Percentiles rank a stretch among this genome's conserved stretches.
Conservation (phyloP, 768 basidiomycete species). For the Auricularia sp. region DNA sequence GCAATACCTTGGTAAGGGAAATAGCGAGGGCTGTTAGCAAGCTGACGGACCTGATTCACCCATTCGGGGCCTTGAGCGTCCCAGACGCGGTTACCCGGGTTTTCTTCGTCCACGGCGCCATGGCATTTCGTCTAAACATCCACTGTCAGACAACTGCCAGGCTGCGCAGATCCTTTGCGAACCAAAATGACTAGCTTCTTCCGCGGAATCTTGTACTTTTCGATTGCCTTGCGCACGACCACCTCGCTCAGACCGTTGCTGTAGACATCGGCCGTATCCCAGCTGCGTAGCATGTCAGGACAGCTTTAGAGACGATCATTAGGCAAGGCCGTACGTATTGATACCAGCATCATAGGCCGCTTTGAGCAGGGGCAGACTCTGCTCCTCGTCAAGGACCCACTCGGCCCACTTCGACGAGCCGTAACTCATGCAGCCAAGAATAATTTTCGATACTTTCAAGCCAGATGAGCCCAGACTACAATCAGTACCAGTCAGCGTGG, state of each 20-base stretch:
- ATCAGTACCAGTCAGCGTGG: background rate
- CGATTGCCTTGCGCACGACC: conserved; percentile 36
- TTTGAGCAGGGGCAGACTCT: conserved; percentile 37
- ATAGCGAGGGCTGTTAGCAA: background rate
- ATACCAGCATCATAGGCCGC: conserved; percentile 31
- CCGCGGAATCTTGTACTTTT: conserved; percentile 28
- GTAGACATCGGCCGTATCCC: conserved; percentile 10
- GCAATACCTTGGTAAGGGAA: background rate
- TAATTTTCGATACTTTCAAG: conserved; percentile 53
- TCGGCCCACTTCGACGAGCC: conserved; percentile 42
- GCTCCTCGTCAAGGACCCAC: conserved; percentile 43
- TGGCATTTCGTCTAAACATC: background rate
- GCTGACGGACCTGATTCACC: background rate
- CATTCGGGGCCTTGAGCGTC: background rate
- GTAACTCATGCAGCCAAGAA: conserved; percentile 57
- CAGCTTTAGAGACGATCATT: background rate
- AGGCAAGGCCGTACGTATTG: conserved; percentile 3
- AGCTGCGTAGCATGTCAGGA: conserved; percentile 43
- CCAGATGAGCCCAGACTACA: conserved; percentile 43
- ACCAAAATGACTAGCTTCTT: conserved; percentile 31
- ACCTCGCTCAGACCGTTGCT: conserved; percentile 32
- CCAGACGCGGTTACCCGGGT: background rate
- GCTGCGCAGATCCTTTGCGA: background rate
- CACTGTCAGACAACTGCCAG: background rate
- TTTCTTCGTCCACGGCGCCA: background rate